Evolutionary conservation across 2,329 filamentous ascomycete genomes (phyloP).

Genomic region (Phaeomoniella chlamydospora): DNA sequence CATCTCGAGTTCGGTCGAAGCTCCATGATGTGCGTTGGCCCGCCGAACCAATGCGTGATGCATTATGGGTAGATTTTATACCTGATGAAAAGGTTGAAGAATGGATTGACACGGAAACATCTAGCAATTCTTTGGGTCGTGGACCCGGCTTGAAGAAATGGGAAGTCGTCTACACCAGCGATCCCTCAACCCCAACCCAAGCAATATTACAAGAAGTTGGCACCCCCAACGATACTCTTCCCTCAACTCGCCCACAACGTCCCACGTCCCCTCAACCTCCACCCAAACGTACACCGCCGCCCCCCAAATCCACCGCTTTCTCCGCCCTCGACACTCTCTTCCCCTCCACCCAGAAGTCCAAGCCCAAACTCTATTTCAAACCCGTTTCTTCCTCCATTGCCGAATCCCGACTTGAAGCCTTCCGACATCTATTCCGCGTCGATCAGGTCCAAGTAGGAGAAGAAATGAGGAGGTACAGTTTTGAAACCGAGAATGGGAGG

Average conservation of each 20-base stretch:
- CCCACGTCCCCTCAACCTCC: slow-evolving; percentile 4
- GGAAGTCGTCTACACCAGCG: slow-evolving; percentile 57
- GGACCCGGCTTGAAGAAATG: slow-evolving; percentile 37
- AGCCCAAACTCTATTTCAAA: slow-evolving; percentile 51
- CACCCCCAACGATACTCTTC: slow-evolving; percentile 1
- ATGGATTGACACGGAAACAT: slow-evolving; percentile 67
- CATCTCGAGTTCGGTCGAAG: slow-evolving; percentile 58
- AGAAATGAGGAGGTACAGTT: slow-evolving; percentile 58
- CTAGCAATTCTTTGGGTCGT: slow-evolving; percentile 31
- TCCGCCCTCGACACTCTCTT: slow-evolving; percentile 47
- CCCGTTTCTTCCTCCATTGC: slow-evolving; percentile 53
- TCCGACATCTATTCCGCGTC: slow-evolving; percentile 29
- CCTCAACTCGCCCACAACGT: background rate
- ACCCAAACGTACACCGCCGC: slow-evolving; percentile 13
- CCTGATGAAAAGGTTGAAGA: slow-evolving; percentile 56
- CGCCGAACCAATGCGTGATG: slow-evolving; percentile 68
- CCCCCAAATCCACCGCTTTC: slow-evolving; percentile 28
- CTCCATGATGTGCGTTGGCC: slow-evolving; percentile 77
- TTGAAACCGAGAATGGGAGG: slow-evolving; percentile 46
- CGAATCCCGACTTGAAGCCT: slow-evolving; percentile 46
- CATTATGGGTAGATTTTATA: slow-evolving; percentile 79
- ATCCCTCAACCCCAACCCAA: slow-evolving; percentile 38
- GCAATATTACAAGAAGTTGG: slow-evolving; percentile 41
- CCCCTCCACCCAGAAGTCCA: slow-evolving; percentile 37
- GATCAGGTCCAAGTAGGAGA: slow-evolving; percentile 19